Evolutionary conservation across 2,329 filamentous ascomycete species (phyloP), one percentile per base, ranked within the genome.

Genomic region (Ascochyta pisi): DNA sequence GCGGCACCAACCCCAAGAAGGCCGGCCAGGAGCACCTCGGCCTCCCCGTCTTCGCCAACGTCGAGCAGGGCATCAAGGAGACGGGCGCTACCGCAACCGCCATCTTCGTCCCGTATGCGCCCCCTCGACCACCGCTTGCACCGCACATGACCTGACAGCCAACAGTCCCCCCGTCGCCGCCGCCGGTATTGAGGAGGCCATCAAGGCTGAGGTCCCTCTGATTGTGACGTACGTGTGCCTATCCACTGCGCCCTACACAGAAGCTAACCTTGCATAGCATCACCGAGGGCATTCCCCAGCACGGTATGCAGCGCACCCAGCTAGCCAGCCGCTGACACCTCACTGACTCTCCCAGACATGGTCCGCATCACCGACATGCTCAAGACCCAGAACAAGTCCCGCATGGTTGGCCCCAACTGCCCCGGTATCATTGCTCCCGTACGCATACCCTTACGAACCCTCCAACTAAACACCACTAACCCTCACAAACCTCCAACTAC

Each of bases 1-100:
- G 95, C 78, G 95, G 95, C 76, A 98, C 94, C 75, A 98, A 98
- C 84, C 95, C 95, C 76, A 98, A 96, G 86, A 99, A 99, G 84
- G 95, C 95, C 66, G 95, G 95, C 74, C 81, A 86, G 72, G 89
- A 87, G 76, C 95, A 99, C 80, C 87, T 99, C 62, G 92, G 88
- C 76, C 89, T 90, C 68, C 95, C 95, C 57, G 95, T 99, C 73
- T 99, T 98, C 81, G 90, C 87, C 72, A 94, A 86, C 70, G 95
- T 99, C 68, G 81, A 82, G 68, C 92, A 99, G 51, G 95, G 91
- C 63, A 87, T 96, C 65, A 95, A 93, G 84, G 82, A 92, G 80
- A 96, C 92, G 47, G 91, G 92, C 74, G 94, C 95, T 64, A 93
- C 86, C 64, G 94, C 95, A 64, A 96, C 92, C 48, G 93, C 92